A percentile compares a stretch with the other conserved stretches of the same genome.
phyloP scores from a whole-genome alignment of 345 rosid species.

The Rhodomyrtus tomentosa region DNA sequence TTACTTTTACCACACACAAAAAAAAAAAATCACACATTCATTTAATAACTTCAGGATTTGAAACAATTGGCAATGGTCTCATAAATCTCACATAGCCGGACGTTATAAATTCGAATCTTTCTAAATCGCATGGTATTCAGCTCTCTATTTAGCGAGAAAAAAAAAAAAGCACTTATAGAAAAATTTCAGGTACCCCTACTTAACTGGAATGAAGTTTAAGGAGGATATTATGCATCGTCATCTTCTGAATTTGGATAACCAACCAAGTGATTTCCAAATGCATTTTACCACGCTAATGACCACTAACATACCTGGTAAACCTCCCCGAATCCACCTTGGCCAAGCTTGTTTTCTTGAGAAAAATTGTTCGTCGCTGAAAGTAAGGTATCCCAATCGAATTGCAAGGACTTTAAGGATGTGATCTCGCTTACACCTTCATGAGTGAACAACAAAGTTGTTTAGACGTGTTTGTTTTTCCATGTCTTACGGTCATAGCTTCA shows the following conservation, averaged over 20 bases:
- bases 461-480: background rate
- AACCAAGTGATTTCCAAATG: background rate
- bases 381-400: conserved; percentile 13
- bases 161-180: background rate
- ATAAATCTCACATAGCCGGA: background rate
- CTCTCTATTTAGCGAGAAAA: background rate
- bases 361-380: background rate
- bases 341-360: background rate
- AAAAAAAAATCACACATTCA: background rate
- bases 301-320: conserved; percentile 6
- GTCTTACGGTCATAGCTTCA: background rate
- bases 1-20: no score
- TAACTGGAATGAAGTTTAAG: background rate
- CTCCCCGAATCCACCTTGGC: background rate
- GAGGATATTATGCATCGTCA: background rate
- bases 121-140: background rate
- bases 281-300: background rate
- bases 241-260: background rate
- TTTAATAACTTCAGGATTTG: background rate
- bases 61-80: background rate
- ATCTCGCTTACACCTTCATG: background rate
- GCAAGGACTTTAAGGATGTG: conserved; percentile 3
- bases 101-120: background rate
- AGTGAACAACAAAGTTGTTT: background rate
- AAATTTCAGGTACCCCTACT: background rate